Percentiles rank a stretch among this genome's conserved stretches.
Evolutionary conservation across 768 basidiomycete species (phyloP).

Genomic region (Lactarius hatsudake): DNA sequence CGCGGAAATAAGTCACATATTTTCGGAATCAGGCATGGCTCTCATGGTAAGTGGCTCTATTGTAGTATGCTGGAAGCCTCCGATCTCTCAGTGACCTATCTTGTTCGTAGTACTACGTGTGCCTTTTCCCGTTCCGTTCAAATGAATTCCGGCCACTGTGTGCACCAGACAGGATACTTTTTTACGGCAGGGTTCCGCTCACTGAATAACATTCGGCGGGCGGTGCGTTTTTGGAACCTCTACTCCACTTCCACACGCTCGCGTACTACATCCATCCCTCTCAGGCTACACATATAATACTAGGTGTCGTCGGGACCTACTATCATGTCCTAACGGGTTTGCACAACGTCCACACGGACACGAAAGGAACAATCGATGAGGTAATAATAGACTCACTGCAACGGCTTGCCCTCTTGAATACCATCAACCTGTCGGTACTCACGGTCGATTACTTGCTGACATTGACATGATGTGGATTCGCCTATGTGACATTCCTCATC

Average conservation of each 20-base stretch:
- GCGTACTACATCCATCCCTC: neutral
- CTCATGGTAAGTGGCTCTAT: constrained; percentile 14
- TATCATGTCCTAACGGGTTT: no score
- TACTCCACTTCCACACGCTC: neutral
- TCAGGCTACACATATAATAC: no score
- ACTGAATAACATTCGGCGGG: neutral
- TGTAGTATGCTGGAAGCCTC: neutral
- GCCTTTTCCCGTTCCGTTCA: constrained; percentile 10
- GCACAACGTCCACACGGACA: no score
- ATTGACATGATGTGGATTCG: no score
- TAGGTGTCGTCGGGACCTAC: no score
- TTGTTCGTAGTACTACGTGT: constrained; percentile 9
- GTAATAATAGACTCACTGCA: no score
- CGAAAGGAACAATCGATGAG: no score
- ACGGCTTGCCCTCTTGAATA: no score
- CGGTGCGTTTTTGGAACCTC: neutral
- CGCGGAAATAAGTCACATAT: constrained; percentile 5
- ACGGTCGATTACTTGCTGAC: no score
- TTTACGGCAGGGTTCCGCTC: constrained; percentile 3
- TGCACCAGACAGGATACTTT: neutral
- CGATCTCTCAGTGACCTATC: neutral
- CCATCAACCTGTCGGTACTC: no score
- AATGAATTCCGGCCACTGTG: neutral
- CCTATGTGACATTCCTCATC: no score
- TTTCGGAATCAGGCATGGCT: constrained; percentile 4